phyloP scores from a whole-genome alignment of 495 filamentous ascomycete species.

The Xylaria intraflava region DNA sequence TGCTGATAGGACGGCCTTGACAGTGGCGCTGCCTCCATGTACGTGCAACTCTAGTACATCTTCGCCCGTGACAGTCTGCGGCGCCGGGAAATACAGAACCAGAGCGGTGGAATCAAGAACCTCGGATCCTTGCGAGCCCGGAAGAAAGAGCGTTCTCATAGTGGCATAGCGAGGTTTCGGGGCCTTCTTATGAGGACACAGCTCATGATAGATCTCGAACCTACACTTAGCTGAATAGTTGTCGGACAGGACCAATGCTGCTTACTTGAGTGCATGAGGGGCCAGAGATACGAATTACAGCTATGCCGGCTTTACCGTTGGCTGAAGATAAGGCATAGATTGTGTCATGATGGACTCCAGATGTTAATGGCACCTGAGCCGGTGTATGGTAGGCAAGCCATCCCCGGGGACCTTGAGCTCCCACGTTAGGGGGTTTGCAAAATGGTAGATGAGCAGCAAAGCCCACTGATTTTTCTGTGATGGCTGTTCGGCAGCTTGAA shows the following conservation, averaged over 20 bases:
- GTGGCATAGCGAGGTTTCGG: slow-evolving; percentile 71
- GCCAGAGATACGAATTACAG: slow-evolving; percentile 83
- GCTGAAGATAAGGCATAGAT: slow-evolving; percentile 93
- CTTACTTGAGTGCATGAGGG: slow-evolving; percentile 63
- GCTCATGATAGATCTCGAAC: slow-evolving; percentile 61
- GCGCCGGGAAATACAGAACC: slow-evolving; percentile 80
- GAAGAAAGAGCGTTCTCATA: slow-evolving; percentile 70
- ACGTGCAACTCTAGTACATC: slow-evolving; percentile 89
- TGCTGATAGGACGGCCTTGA: slow-evolving; percentile 74
- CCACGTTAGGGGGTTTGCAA: background rate
- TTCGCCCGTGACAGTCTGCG: slow-evolving; percentile 83
- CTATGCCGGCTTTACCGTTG: slow-evolving; percentile 80
- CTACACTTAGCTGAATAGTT: background rate
- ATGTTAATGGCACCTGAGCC: background rate
- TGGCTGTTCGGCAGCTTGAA: background rate
- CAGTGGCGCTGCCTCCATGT: slow-evolving; percentile 84
- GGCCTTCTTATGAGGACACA: slow-evolving; percentile 60
- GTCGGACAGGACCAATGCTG: background rate
- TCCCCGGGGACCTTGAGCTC: background rate
- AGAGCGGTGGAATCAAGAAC: slow-evolving; percentile 78
- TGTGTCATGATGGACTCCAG: slow-evolving; percentile 44
- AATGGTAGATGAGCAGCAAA: background rate
- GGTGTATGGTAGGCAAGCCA: background rate
- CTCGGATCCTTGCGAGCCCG: slow-evolving; percentile 29
- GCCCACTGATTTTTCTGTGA: background rate